Evolutionary conservation across 441 rosid species (phyloP).

Genomic region (California macrophylla): DNA sequence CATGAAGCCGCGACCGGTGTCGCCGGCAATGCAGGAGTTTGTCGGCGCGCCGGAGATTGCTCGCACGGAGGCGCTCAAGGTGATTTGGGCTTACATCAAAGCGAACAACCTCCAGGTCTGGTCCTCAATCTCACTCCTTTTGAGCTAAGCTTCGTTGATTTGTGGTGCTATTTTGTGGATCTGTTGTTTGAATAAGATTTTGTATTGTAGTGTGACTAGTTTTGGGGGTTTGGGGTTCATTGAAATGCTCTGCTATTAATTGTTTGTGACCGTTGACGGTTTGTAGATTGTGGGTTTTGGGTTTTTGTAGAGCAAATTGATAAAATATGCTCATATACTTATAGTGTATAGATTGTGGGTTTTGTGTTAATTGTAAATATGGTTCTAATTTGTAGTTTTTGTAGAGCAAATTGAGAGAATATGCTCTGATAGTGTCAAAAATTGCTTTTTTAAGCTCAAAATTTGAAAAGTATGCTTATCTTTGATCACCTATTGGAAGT

Average conservation of each 20-base stretch:
- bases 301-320: too few species aligned
- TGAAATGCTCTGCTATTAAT: neutral
- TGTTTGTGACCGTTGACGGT: neutral
- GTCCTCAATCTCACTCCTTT: neutral
- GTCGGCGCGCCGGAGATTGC: conserved; percentile 72
- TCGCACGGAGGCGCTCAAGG: conserved; percentile 75
- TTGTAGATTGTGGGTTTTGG: too few species aligned
- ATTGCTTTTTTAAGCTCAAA: too few species aligned
- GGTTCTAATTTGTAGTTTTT: too few species aligned
- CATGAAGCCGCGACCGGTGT: conserved; percentile 21
- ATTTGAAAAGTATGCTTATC: too few species aligned
- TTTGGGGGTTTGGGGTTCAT: neutral
- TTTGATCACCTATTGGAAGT: too few species aligned
- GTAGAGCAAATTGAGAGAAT: too few species aligned
- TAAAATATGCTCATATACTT: too few species aligned
- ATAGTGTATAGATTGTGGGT: neutral
- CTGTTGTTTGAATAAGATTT: neutral
- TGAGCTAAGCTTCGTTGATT: neutral
- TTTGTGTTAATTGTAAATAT: too few species aligned
- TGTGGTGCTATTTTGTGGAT: neutral
- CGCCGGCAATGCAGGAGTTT: conserved; percentile 76
- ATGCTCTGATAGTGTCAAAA: too few species aligned
- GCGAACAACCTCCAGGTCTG: conserved; percentile 72
- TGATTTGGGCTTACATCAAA: conserved; percentile 80
- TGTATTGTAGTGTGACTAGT: neutral